Conservation (phyloP, 192 early-diverging fungal species). For the Backusella tuberculispora region DNA sequence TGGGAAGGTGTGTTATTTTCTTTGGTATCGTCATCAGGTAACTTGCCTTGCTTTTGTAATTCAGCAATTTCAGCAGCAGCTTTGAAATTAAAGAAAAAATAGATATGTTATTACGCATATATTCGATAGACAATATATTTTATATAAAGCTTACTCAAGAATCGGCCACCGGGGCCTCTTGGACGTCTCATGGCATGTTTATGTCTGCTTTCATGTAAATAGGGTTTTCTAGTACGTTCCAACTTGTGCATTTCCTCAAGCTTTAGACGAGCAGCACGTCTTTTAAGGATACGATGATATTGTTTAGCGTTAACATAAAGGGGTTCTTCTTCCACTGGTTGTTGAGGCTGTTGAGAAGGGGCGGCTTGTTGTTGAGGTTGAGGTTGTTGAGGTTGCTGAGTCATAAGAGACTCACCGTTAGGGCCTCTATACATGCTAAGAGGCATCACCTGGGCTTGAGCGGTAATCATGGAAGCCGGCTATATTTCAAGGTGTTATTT, state of each 20-base stretch:
- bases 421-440: constrained; percentile 18
- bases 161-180: constrained; percentile 95
- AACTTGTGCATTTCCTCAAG: constrained; percentile 78
- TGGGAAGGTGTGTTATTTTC: neutral
- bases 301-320: constrained; percentile 99
- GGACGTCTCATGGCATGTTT: constrained; percentile 97
- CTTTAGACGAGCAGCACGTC: constrained; percentile 88
- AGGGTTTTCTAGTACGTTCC: constrained; percentile 84
- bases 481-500: neutral
- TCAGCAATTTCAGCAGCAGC: constrained; percentile 76
- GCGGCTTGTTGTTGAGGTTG: constrained; percentile 8
- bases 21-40: neutral
- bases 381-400: constrained; percentile 1
- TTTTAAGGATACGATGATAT: constrained; percentile 95
- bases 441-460: constrained; percentile 15
- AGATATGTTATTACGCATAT: neutral
- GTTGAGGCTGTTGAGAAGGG: constrained; percentile 19
- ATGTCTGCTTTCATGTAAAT: constrained; percentile 97
- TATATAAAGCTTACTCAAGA: constrained; percentile 60
- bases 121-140: neutral
- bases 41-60: constrained; percentile 46
- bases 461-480: constrained; percentile 9
- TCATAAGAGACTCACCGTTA: neutral
- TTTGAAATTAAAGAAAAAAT: neutral
- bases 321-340: constrained; percentile 66